Evolutionary conservation across 1,139 yeast genomes (phyloP).

Genomic region (Nematodospora anomalae): DNA sequence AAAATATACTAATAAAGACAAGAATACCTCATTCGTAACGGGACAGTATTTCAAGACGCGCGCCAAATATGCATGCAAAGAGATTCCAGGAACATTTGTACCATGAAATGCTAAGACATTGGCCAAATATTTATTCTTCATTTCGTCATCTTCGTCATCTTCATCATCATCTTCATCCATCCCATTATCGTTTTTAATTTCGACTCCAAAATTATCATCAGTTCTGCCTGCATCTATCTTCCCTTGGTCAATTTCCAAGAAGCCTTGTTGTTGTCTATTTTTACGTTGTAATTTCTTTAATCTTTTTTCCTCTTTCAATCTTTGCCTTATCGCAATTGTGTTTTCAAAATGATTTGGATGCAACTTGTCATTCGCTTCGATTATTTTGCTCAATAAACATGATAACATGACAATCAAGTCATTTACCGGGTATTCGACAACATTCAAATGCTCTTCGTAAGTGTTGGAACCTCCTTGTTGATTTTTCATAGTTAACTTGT

Average conservation of each 20-base stretch:
- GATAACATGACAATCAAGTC: constrained; percentile 83
- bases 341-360: constrained; percentile 70
- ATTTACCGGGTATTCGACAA: constrained; percentile 80
- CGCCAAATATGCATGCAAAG: constrained; percentile 82
- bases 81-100: constrained; percentile 90
- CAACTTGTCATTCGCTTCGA: constrained; percentile 86
- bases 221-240: constrained; percentile 14
- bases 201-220: constrained; percentile 21
- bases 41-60: constrained; percentile 96
- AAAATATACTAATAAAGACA: constrained; percentile 85
- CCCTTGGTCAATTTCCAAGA: constrained; percentile 14
- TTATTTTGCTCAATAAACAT: constrained; percentile 78
- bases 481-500: constrained; percentile 30
- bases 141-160: constrained; percentile 45
- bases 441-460: constrained; percentile 62
- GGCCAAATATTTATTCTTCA: constrained; percentile 59
- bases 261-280: constrained; percentile 14
- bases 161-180: constrained; percentile 22
- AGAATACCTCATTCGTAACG: constrained; percentile 92
- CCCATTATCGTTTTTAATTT: constrained; percentile 15
- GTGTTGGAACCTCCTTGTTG: constrained; percentile 16
- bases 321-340: constrained; percentile 48
- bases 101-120: constrained; percentile 93
- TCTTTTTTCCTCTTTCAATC: constrained; percentile 39
- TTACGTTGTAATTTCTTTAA: constrained; percentile 25